These are phyloP conservation scores for Fusarium buxicola DNA, from an alignment of 2,329 filamentous ascomycete species.

Conservation along the genomic window DNA sequence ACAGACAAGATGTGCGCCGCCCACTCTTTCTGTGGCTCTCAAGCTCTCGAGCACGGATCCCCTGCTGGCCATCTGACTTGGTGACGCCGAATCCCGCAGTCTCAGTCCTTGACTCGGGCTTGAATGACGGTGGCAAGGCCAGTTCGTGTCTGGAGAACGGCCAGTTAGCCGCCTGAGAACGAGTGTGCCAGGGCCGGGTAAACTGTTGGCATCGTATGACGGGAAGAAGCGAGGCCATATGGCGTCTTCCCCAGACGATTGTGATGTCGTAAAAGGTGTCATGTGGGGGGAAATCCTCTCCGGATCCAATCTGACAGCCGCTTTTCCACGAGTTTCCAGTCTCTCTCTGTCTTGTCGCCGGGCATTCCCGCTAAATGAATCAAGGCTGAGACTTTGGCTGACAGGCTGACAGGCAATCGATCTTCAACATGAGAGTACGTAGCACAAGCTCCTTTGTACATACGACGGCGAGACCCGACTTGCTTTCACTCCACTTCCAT, in stretches of 20 bases:
- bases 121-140: too few species aligned
- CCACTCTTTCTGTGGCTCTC: slow-evolving; percentile 29
- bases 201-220: slow-evolving; percentile 43
- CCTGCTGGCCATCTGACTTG: slow-evolving; percentile 42
- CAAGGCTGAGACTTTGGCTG: not conserved
- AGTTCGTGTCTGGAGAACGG: not conserved
- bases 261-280: slow-evolving; percentile 35
- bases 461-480: slow-evolving; percentile 4
- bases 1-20: slow-evolving; percentile 28
- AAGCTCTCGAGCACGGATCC: slow-evolving; percentile 17
- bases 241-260: slow-evolving; percentile 31
- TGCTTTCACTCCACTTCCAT: not conserved
- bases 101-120: slow-evolving; percentile 36
- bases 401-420: slow-evolving; percentile 19
- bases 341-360: slow-evolving; percentile 20
- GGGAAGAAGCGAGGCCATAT: slow-evolving; percentile 31
- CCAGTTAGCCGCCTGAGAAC: not conserved
- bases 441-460: slow-evolving; percentile 10
- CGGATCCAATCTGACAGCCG: slow-evolving; percentile 29
- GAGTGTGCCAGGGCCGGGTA: slow-evolving; percentile 33
- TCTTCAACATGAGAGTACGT: slow-evolving; percentile 8
- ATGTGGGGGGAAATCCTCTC: slow-evolving; percentile 40
- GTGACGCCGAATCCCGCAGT: slow-evolving; percentile 39
- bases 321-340: slow-evolving; percentile 24
- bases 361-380: slow-evolving; percentile 7